Base-by-base conservation (phyloP, 768 basidiomycete genomes). In the Agaricus blazei region DNA sequence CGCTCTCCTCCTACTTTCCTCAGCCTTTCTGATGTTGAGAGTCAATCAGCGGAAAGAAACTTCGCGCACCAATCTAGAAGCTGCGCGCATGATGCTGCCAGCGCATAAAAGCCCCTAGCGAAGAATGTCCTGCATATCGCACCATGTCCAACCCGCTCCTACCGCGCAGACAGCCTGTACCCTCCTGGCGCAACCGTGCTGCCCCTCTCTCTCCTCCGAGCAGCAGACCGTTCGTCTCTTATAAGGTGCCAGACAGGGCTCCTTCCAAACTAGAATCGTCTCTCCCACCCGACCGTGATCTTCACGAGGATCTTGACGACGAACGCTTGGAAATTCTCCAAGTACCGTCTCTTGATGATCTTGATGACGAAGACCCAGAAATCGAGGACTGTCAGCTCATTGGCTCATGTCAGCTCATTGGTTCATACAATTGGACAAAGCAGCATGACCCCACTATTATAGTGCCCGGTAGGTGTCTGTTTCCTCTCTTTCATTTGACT, bases 371-470 rank as follows among this genome's bases (percentile, higher is more conserved):
- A 34, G 62, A 72, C 29, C 65, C 75, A 14, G 58, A 62, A 23
- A 69, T 79, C 29, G 63, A 84, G 65, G 54, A 66, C 40, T 64
- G 54, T 46, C 58, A 69, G 31, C 73, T 19, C 19, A 19, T 19
- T 19, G 19, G 19, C 19, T 19, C 19, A 19, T 19, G 19, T 19
- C 19, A 19, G 19, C 19, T 71, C 34, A 65, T 83, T 42, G 78
- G 79, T 3, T 85, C 83, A 0, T 85, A 84, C 63, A 82, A 79
- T 40, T 85, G 83, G 83, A 64, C 74, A 31, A 64, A 66, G 24
- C 71, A 68, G 0, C 58, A 64, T 0, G 62, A 65, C 9, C 81
- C 83, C 0, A 81, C 80, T 1, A 83, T 85, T 50, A 72, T 77
- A 47, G 75, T 82, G 9, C 81, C 81, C 57, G 81, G 70, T 69